phyloP scores from a whole-genome alignment of 331 rosid genomes.

The Phaseolus coccineus region DNA sequence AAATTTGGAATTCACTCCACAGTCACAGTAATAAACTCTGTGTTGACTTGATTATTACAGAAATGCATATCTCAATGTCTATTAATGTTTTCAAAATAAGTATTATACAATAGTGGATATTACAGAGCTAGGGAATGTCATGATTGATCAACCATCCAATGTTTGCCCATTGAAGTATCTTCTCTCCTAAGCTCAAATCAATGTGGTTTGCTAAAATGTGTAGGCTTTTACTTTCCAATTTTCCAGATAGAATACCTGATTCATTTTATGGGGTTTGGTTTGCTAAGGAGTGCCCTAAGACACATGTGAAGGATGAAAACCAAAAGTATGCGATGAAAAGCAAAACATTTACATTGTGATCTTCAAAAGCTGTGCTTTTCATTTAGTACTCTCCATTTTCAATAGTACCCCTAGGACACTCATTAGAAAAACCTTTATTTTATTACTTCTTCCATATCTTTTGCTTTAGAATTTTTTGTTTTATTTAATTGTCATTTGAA shows the following conservation, averaged over 20 bases:
- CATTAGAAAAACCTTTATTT: constrained; percentile 21
- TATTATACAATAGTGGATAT: constrained; percentile 3
- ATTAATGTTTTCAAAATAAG: constrained; percentile 5
- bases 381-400: constrained; percentile 10
- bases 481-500: constrained; percentile 24
- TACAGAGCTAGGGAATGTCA: not conserved
- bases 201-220: not conserved
- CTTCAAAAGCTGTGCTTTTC: not conserved
- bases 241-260: not conserved
- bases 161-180: constrained; percentile 19
- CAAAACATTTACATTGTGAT: not conserved
- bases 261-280: not conserved
- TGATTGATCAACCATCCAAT: constrained; percentile 1
- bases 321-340: constrained; percentile 11
- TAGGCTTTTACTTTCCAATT: constrained; percentile 25
- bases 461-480: not conserved
- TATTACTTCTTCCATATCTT: not conserved
- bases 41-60: not conserved
- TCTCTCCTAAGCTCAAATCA: not conserved
- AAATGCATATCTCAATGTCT: not conserved
- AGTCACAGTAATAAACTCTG: not conserved
- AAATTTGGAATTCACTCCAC: constrained; percentile 1
- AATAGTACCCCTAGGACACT: not conserved
- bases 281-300: constrained; percentile 2
- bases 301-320: not conserved